Evolutionary conservation across 108 stramenopile species (phyloP), one percentile per base, ranked within the genome.

Genomic region (Nitzschia sp.): DNA sequence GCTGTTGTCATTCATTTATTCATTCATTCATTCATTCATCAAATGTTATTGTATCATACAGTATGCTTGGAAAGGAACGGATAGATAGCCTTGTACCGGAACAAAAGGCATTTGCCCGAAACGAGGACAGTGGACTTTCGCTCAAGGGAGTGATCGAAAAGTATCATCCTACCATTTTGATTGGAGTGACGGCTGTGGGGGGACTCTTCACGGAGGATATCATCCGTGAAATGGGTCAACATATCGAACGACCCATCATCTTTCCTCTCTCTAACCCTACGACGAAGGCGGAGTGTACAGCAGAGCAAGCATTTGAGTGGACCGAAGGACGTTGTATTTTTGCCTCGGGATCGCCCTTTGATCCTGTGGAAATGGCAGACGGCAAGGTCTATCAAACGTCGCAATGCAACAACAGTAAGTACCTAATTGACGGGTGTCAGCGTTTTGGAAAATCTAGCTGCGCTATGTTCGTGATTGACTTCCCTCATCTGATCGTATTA

Each of bases 241-340:
- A 86, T 57, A 82, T 78, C 53, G 87, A 89, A 5, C 58, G 76
- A 31, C 99, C 99, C 2, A 84, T 99, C 61, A 96, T 99, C 38
- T 98, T 99, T 63, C 97, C 98, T 3, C 80, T 99, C 28, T 94
- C 93, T 38, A 99, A 99, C 63, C 99, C 99, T 33, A 99, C 99
- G 17, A 85, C 79, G 9, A 95, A 91, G 63, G 96, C 97, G 21
- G 97, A 99, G 71, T 98, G 98, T 66, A 94, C 98, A 3, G 96
- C 98, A 38, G 84, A 87, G 72, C 94, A 99, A 80, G 99, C 99
- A 1, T 97, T 96, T 76, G 82, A 85, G 81, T 98, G 98, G 97
- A 96, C 98, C 3, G 70, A 95, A 21, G 99, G 97, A 25, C 78
- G 73, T 11, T 91, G 89, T 57, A 86, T 99, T 61, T 97, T 98